Percentiles rank a stretch among this genome's conserved stretches.
phyloP scores from a whole-genome alignment of 2,329 filamentous ascomycete species.

The Decorospora gaudefroyi region DNA sequence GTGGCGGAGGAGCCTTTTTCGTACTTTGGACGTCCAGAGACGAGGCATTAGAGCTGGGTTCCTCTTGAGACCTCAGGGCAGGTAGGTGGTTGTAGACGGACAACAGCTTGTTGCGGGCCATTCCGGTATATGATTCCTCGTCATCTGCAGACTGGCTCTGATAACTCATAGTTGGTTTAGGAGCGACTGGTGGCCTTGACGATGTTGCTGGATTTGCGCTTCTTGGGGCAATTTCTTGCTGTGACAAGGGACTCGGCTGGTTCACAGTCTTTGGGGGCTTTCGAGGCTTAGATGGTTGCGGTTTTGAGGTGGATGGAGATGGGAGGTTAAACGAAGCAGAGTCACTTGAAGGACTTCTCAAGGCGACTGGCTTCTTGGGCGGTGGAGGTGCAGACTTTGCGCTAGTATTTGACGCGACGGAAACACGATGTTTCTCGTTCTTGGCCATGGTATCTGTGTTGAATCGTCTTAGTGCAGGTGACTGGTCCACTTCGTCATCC shows the following conservation, averaged over 20 bases:
- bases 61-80: conserved; percentile 36
- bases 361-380: conserved; percentile 42
- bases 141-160: conserved; percentile 21
- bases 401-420: conserved; percentile 25
- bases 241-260: conserved; percentile 36
- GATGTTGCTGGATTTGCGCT: conserved; percentile 41
- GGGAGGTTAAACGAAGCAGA: conserved; percentile 16
- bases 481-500: conserved; percentile 44
- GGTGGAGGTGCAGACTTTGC: conserved; percentile 40
- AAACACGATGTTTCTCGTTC: conserved; percentile 17
- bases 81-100: conserved; percentile 50
- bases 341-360: conserved; percentile 48
- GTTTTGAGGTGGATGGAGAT: conserved; percentile 35
- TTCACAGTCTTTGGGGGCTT: conserved; percentile 31
- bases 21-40: conserved; percentile 15
- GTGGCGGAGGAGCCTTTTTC: conserved; percentile 39
- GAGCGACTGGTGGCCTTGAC: conserved; percentile 36
- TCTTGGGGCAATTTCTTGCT: conserved; percentile 24
- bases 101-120: conserved; percentile 47
- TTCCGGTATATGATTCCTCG: conserved; percentile 43
- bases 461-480: conserved; percentile 27
- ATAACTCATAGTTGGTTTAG: conserved; percentile 33
- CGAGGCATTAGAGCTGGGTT: conserved; percentile 12
- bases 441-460: conserved; percentile 35
- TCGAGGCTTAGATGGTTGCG: conserved; percentile 44